Conservation (phyloP, 192 early-diverging fungal species). For the Allomyces arbusculus region DNA sequence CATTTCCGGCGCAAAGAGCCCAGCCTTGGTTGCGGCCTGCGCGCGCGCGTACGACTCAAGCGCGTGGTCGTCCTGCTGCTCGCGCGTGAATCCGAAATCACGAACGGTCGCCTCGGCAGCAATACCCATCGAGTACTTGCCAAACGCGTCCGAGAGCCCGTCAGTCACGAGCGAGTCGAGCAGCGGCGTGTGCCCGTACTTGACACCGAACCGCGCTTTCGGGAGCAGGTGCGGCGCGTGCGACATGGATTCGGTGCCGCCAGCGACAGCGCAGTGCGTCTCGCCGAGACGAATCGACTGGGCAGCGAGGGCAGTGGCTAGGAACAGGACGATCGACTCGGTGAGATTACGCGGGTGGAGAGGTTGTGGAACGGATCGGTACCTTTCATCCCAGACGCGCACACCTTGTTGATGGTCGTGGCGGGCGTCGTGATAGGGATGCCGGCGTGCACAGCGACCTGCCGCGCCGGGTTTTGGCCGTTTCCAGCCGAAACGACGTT, state of each 20-base stretch:
- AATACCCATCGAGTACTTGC: slow-evolving; percentile 52
- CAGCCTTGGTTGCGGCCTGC: slow-evolving; percentile 37
- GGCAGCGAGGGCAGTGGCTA: slow-evolving; percentile 24
- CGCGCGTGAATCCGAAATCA: slow-evolving; percentile 54
- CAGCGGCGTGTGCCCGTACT: slow-evolving; percentile 45
- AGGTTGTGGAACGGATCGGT: too few relatives aligned
- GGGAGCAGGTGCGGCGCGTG: slow-evolving; percentile 66
- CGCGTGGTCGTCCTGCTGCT: slow-evolving; percentile 61
- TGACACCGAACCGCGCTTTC: slow-evolving; percentile 53
- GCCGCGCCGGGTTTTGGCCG: slow-evolving; percentile 69
- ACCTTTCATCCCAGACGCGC: slow-evolving; percentile 56
- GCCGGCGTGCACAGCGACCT: slow-evolving; percentile 57
- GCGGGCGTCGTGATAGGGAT: slow-evolving; percentile 37
- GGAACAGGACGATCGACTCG: too few relatives aligned
- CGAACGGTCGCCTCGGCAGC: slow-evolving; percentile 62
- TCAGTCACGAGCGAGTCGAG: slow-evolving; percentile 55
- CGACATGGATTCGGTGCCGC: slow-evolving; percentile 64
- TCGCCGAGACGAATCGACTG: slow-evolving; percentile 50
- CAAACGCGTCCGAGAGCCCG: slow-evolving; percentile 55
- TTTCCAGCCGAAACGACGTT: slow-evolving; percentile 57
- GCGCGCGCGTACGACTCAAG: slow-evolving; percentile 57
- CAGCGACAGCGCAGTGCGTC: slow-evolving; percentile 36
- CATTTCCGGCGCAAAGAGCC: slow-evolving; percentile 41
- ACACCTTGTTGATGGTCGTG: slow-evolving; percentile 69
- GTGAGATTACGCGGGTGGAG: too few relatives aligned